phyloP scores from a whole-genome alignment of 2,329 filamentous ascomycete genomes.

The Neofusicoccum cordaticola region DNA sequence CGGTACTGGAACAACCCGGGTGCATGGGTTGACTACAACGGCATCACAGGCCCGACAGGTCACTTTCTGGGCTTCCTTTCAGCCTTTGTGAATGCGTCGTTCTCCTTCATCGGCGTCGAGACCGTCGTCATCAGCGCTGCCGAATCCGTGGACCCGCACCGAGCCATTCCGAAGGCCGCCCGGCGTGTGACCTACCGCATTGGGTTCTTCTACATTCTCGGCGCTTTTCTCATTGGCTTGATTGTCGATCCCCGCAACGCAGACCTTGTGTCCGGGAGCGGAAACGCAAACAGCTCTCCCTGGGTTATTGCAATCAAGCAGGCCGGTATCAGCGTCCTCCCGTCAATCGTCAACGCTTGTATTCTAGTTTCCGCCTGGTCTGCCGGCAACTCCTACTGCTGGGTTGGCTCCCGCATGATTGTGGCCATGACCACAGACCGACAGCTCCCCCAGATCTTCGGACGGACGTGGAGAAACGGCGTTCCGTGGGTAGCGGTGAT shows the following conservation, averaged over 20 bases:
- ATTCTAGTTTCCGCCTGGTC: background rate
- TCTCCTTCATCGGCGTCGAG: slow-evolving; percentile 62
- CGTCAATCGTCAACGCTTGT: slow-evolving; percentile 1
- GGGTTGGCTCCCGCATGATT: background rate
- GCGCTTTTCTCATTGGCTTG: slow-evolving; percentile 56
- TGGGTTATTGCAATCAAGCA: slow-evolving; percentile 53
- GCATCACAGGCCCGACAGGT: slow-evolving; percentile 54
- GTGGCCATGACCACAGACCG: background rate
- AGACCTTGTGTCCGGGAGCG: slow-evolving; percentile 41
- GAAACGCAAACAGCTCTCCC: slow-evolving; percentile 54
- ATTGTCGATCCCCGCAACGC: slow-evolving; percentile 52
- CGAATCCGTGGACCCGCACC: slow-evolving; percentile 42
- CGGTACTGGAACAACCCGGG: slow-evolving; percentile 58
- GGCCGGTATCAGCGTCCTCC: slow-evolving; percentile 38
- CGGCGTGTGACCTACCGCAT: slow-evolving; percentile 77
- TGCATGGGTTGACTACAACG: slow-evolving; percentile 58
- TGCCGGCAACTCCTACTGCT: background rate
- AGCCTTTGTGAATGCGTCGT: slow-evolving; percentile 50
- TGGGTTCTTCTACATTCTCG: slow-evolving; percentile 49
- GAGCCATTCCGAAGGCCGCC: slow-evolving; percentile 50
- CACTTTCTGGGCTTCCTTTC: slow-evolving; percentile 56
- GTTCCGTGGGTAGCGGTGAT: slow-evolving; percentile 26
- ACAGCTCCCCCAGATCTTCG: background rate
- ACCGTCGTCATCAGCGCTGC: slow-evolving; percentile 52
- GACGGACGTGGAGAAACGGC: background rate